Percentiles rank a stretch among this genome's conserved stretches.
Conservation (phyloP, 352 stramenopile species). For the Pythium volutum region DNA sequence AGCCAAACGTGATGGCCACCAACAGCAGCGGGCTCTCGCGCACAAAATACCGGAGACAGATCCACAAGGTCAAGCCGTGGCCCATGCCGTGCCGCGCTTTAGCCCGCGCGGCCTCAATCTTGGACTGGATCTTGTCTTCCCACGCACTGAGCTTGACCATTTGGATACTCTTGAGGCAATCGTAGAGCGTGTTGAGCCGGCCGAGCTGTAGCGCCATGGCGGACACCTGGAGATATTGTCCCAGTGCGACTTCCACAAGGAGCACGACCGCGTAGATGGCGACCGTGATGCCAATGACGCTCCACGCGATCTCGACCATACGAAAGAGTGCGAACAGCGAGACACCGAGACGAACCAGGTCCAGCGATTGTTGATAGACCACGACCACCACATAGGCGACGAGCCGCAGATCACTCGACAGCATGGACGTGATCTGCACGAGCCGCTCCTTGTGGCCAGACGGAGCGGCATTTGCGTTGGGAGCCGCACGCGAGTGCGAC, state of each 20-base stretch:
- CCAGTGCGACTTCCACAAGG: not conserved
- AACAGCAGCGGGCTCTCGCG: not conserved
- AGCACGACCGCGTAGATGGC: not conserved
- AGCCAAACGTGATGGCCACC: not conserved
- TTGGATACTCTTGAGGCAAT: slow-evolving; percentile 11
- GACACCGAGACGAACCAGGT: no score
- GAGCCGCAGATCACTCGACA: not conserved
- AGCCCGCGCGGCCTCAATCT: slow-evolving; percentile 3
- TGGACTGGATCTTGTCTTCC: slow-evolving; percentile 12
- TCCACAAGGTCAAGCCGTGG: no score
- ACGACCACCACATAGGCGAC: not conserved
- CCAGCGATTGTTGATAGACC: no score
- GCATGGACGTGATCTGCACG: not conserved
- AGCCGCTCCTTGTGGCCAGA: not conserved
- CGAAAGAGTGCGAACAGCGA: no score
- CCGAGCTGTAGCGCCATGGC: not conserved
- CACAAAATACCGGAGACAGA: no score
- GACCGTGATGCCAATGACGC: no score
- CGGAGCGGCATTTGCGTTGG: no score
- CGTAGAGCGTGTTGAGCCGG: slow-evolving; percentile 6
- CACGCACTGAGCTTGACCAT: slow-evolving; percentile 17
- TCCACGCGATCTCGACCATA: no score
- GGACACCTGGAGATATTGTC: no score
- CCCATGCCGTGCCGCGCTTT: not conserved
- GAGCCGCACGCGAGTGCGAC: no score